phyloP scores from a whole-genome alignment of 2,329 filamentous ascomycete species.

The Fusarium sp. region DNA sequence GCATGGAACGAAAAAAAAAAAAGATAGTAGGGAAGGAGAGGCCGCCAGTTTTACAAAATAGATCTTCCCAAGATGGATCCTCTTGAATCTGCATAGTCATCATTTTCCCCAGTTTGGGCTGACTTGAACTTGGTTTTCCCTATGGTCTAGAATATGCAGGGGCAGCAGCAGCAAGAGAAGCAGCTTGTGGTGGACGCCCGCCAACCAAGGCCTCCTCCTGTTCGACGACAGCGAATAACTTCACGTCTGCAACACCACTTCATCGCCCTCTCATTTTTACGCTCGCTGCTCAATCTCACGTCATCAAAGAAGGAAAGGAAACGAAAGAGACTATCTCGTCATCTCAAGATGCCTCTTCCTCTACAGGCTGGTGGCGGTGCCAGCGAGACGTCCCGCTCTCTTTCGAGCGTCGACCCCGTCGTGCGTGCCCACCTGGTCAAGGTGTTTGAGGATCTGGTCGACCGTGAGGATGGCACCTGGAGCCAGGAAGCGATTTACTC shows the following conservation, averaged over 20 bases:
- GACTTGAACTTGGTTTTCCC: neutral
- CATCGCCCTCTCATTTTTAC: slow-evolving; percentile 30
- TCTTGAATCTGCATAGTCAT: neutral
- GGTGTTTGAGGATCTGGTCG: slow-evolving; percentile 59
- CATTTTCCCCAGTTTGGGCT: neutral
- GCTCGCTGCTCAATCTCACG: slow-evolving; percentile 15
- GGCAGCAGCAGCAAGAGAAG: neutral
- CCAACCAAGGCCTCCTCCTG: slow-evolving; percentile 1
- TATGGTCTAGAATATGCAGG: slow-evolving; percentile 29
- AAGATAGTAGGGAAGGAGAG: neutral
- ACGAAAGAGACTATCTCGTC: neutral
- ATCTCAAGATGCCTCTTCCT: slow-evolving; percentile 7
- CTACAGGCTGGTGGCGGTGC: slow-evolving; percentile 60
- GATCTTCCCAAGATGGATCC: neutral
- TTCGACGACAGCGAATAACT: slow-evolving; percentile 33
- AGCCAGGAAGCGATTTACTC: slow-evolving; percentile 54
- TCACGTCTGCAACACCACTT: slow-evolving; percentile 33
- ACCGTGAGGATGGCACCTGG: slow-evolving; percentile 55
- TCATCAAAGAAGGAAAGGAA: slow-evolving; percentile 9
- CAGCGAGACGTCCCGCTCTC: slow-evolving; percentile 52
- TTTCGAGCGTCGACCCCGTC: slow-evolving; percentile 54
- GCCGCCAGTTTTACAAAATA: neutral
- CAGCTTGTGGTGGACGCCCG: neutral
- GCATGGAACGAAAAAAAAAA: neutral
- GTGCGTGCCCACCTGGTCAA: slow-evolving; percentile 56